These are phyloP conservation scores for Sistotremastrum suecicum DNA, from an alignment of 768 basidiomycete genomes.

Conservation along the genomic window DNA sequence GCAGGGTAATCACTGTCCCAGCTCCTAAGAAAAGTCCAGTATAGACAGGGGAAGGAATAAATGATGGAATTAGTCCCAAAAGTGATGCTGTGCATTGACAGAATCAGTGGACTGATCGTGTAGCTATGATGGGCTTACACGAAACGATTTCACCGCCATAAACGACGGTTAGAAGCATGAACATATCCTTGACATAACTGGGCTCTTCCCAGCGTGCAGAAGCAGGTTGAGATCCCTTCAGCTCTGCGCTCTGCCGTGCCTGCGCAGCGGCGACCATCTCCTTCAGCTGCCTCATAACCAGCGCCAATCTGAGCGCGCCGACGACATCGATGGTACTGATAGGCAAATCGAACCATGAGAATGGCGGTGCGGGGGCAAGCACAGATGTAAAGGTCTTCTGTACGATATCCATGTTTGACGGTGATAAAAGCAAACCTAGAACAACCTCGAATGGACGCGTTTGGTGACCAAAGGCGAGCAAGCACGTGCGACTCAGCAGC, in stretches of 20 bases:
- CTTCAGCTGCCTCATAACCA: slow-evolving; percentile 52
- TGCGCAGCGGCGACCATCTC: slow-evolving; percentile 35
- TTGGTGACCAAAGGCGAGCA: no score
- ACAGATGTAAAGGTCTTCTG: slow-evolving; percentile 5
- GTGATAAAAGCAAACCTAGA: no score
- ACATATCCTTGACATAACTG: slow-evolving; percentile 43
- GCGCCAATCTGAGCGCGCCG: slow-evolving; percentile 54
- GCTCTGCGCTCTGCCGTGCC: slow-evolving; percentile 16
- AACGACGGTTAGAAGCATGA: slow-evolving; percentile 50
- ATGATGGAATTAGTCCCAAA: slow-evolving; percentile 57
- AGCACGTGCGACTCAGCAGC: no score
- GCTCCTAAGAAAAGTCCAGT: slow-evolving; percentile 45
- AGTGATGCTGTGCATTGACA: slow-evolving; percentile 33
- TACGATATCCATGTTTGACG: no score
- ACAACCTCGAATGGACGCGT: no score
- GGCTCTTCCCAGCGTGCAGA: slow-evolving; percentile 25
- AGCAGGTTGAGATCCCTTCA: slow-evolving; percentile 15
- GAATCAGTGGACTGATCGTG: background rate
- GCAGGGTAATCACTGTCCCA: slow-evolving; percentile 45
- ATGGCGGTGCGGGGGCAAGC: slow-evolving; percentile 47
- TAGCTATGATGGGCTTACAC: slow-evolving; percentile 25
- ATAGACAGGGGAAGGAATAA: slow-evolving; percentile 59
- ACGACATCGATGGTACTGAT: slow-evolving; percentile 54
- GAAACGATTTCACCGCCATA: slow-evolving; percentile 67
- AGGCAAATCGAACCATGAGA: slow-evolving; percentile 48